These are phyloP conservation scores for Boletus semigastroideus DNA, from an alignment of 1,284 basidiomycete genomes.

Conservation along the genomic window DNA sequence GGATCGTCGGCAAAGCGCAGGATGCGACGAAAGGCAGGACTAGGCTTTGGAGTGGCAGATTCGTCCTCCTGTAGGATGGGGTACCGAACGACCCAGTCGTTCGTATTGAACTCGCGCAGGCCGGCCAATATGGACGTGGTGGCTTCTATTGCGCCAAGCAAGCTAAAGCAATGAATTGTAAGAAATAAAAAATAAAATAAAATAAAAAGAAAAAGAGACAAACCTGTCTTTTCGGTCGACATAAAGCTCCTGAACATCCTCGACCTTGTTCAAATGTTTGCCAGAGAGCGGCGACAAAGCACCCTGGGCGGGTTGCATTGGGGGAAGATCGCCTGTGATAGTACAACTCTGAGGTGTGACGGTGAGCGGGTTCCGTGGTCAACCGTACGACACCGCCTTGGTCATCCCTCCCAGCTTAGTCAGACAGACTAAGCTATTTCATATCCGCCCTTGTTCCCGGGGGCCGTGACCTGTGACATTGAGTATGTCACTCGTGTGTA, in stretches of 20 bases:
- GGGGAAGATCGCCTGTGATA: constrained; percentile 8
- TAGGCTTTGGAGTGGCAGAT: constrained; percentile 33
- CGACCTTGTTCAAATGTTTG: constrained; percentile 52
- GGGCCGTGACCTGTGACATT: not conserved
- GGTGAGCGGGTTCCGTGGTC: constrained; percentile 6
- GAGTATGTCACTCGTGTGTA: not conserved
- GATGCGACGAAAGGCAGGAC: constrained; percentile 56
- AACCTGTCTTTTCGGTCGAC: constrained; percentile 71
- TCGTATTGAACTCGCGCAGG: constrained; percentile 80
- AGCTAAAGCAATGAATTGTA: constrained; percentile 42
- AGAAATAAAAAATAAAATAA: not conserved
- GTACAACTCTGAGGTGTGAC: not conserved
- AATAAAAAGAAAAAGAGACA: constrained; percentile 19
- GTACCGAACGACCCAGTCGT: constrained; percentile 86
- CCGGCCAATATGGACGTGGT: constrained; percentile 71
- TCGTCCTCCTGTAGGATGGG: constrained; percentile 54
- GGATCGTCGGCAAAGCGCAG: constrained; percentile 85
- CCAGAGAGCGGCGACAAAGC: constrained; percentile 10
- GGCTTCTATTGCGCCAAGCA: constrained; percentile 73
- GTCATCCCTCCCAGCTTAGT: constrained; percentile 20
- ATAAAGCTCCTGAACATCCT: constrained; percentile 74
- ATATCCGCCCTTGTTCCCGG: not conserved
- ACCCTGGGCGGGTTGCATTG: constrained; percentile 19
- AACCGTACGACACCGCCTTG: constrained; percentile 13
- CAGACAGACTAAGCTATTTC: constrained; percentile 1